Evolutionary conservation across 345 rosid species (phyloP).

Genomic region (Eutrema heterophyllum): DNA sequence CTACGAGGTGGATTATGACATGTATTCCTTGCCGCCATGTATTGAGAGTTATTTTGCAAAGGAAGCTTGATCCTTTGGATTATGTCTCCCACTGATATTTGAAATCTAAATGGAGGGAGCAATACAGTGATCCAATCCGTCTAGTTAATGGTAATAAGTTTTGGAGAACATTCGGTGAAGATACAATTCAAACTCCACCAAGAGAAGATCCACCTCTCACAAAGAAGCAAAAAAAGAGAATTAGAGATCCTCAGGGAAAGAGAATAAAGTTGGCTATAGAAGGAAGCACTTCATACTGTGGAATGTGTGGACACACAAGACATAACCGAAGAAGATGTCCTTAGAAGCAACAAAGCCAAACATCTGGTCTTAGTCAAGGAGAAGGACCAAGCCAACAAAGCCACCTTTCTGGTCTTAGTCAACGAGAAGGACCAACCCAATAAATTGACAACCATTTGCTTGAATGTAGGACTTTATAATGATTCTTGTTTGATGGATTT

Average conservation of each 20-base stretch:
- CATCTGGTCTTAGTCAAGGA: too few species aligned
- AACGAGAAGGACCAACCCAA: too few species aligned
- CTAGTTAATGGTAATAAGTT: neutral
- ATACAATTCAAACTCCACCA: neutral
- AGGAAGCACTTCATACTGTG: too few species aligned
- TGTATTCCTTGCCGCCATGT: neutral
- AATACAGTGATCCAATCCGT: neutral
- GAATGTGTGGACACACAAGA: too few species aligned
- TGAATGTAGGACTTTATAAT: too few species aligned
- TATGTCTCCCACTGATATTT: neutral
- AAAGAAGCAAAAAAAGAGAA: neutral
- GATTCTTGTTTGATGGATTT: too few species aligned
- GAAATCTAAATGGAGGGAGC: neutral
- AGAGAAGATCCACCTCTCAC: neutral
- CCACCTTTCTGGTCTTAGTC: too few species aligned
- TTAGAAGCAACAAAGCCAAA: too few species aligned
- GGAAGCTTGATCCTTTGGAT: neutral
- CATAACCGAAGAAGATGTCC: too few species aligned
- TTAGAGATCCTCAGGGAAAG: neutral
- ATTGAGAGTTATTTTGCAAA: neutral
- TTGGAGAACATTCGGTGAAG: neutral
- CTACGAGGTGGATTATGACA: neutral
- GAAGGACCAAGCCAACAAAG: too few species aligned
- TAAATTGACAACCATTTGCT: too few species aligned
- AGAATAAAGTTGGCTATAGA: too few species aligned